These are phyloP conservation scores for Nigrospora sphaerica DNA, from an alignment of 2,329 filamentous ascomycete genomes.

Conservation along the genomic window DNA sequence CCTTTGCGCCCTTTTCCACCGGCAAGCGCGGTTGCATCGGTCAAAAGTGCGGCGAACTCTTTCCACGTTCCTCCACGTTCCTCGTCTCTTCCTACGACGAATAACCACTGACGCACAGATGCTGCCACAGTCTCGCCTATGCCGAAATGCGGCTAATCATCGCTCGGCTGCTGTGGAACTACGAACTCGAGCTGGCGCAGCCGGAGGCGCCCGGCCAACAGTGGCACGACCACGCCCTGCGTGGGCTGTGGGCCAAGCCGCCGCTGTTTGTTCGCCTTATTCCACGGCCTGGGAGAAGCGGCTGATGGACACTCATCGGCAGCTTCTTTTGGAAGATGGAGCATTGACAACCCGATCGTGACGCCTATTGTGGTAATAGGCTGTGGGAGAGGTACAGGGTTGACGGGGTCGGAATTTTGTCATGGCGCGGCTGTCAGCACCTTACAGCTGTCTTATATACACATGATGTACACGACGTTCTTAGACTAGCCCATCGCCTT, in stretches of 20 bases:
- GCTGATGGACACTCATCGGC: too few species aligned
- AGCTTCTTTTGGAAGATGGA: too few species aligned
- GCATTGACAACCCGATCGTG: too few species aligned
- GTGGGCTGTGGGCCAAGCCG: not conserved
- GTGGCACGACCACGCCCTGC: not conserved
- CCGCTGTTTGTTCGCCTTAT: not conserved
- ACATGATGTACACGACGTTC: too few species aligned
- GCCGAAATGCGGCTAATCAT: not conserved
- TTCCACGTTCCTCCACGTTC: too few species aligned
- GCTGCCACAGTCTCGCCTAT: not conserved
- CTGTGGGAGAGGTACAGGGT: too few species aligned
- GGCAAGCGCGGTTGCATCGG: constrained; percentile 1
- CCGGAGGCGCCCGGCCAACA: not conserved
- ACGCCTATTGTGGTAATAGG: too few species aligned
- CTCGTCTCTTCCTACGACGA: too few species aligned
- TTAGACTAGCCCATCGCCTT: too few species aligned
- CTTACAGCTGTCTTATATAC: too few species aligned
- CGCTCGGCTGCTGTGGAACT: constrained; percentile 1
- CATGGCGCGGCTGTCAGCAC: too few species aligned
- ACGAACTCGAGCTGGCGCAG: not conserved
- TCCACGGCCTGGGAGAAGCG: not conserved
- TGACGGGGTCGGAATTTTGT: too few species aligned
- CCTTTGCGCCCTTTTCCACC: not conserved
- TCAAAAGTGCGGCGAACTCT: not conserved
- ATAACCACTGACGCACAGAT: not conserved